Evolutionary conservation across 108 stramenopile genomes (phyloP), one percentile per base, ranked within the genome.

Genomic region (Stephanodiscus triporus): DNA sequence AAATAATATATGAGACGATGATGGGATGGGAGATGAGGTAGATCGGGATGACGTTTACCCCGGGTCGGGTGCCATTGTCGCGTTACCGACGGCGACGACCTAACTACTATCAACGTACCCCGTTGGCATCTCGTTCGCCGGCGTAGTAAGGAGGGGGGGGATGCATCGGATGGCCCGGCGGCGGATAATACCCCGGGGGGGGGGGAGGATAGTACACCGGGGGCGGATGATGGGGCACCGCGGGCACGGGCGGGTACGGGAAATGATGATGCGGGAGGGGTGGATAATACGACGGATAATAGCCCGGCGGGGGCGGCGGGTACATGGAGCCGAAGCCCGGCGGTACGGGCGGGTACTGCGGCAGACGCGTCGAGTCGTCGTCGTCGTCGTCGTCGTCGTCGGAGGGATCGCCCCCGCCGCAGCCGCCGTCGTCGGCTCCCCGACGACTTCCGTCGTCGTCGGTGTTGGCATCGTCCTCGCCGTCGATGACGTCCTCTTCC

Each of bases 141-240:
- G 9, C n/a, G 9, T 47, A 50, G n/a, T 49, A 51, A 4, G 29
- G 29, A 63, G 71, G 54, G 45, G 50, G 42, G 56, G 63, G 56
- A 63, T 16, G 30, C 51, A 45, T 72, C 65, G 32, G 13, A 65
- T 63, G 68, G 63, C 17, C 60, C 16, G 79, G 79, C 26, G 48
- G 73, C 14, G 73, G 81, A 61, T 50, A 51, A 59, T 75, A 60
- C 37, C 63, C 69, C 14, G 75, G 43, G 14, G 43, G 43, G 3
- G 43, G 43, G 0, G 43, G 43, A 0, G 43, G 43, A 16, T 45
- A 76, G 19, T 16, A 5, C 2, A 1, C 11, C 34, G n/a, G 37
- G 36, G 36, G 36, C 0, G 60, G 60, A n/a, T n/a, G n/a, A n/a
- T n/a, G n/a, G n/a, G n/a, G n/a, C n/a, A n/a, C n/a, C n/a, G n/a